Percentiles rank a stretch among this genome's conserved stretches.
phyloP scores from a whole-genome alignment of 2,329 filamentous ascomycete genomes.

The Cercospora sp. region DNA sequence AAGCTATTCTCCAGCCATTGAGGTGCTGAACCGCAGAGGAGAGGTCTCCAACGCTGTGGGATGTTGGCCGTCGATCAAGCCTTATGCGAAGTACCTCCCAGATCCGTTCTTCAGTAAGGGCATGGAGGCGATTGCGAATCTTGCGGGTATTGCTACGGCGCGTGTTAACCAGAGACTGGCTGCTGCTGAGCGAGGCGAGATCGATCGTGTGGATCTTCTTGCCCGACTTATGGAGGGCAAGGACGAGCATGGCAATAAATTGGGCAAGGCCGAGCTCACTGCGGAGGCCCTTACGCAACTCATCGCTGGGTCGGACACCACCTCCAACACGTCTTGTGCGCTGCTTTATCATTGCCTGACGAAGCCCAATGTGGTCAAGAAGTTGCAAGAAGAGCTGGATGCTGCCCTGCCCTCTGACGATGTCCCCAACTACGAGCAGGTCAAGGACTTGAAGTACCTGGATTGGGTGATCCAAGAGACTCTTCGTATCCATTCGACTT shows the following conservation, averaged over 20 bases:
- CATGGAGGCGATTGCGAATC: conserved; percentile 59
- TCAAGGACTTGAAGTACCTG: conserved; percentile 75
- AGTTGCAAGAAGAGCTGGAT: conserved; percentile 76
- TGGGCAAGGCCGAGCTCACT: conserved; percentile 77
- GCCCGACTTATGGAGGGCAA: conserved; percentile 82
- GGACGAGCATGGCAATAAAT: conserved; percentile 73
- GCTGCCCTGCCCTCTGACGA: conserved; percentile 60
- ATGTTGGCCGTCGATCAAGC: conserved; percentile 70
- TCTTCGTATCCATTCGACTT: conserved; percentile 83
- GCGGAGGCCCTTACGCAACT: conserved; percentile 88
- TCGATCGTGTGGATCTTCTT: conserved; percentile 75
- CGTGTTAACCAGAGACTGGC: conserved; percentile 74
- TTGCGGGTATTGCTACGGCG: conserved; percentile 85
- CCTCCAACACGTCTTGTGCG: conserved; percentile 78
- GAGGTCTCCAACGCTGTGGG: conserved; percentile 80
- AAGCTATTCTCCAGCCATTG: conserved; percentile 60
- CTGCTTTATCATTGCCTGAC: conserved; percentile 74
- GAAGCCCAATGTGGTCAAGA: conserved; percentile 69
- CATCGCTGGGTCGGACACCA: conserved; percentile 77
- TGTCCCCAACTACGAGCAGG: conserved; percentile 70
- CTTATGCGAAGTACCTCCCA: conserved; percentile 73
- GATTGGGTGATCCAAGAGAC: conserved; percentile 77
- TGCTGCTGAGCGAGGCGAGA: conserved; percentile 56
- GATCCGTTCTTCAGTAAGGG: conserved; percentile 42
- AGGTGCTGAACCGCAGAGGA: conserved; percentile 84